Evolutionary conservation across 176 grass and related monocot genomes (phyloP).

Genomic region (Coix lacrymajobi): DNA sequence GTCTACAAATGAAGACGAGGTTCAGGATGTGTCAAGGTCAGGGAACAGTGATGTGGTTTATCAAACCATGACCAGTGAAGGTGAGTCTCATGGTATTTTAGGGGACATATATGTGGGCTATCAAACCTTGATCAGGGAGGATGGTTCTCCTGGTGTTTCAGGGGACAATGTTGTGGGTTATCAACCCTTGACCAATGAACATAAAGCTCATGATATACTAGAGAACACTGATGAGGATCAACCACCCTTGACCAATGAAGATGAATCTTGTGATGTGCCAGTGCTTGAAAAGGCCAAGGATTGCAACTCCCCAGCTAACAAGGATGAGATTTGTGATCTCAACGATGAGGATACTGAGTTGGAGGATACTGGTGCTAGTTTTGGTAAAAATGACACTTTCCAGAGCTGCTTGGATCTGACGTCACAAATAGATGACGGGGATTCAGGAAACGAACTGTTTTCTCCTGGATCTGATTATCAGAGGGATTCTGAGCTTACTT

Average conservation of each 20-base stretch:
- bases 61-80: slow-evolving; percentile 6
- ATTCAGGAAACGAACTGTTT: slow-evolving; percentile 51
- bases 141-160: background rate
- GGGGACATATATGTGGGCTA: background rate
- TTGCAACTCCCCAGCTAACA: background rate
- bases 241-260: slow-evolving; percentile 26
- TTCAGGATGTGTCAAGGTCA: slow-evolving; percentile 2
- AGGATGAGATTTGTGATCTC: slow-evolving; percentile 21
- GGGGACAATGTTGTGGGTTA: background rate
- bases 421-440: slow-evolving; percentile 43
- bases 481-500: slow-evolving; percentile 24
- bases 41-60: background rate
- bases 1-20: background rate
- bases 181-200: slow-evolving; percentile 8
- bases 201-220: background rate
- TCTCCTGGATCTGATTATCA: slow-evolving; percentile 38
- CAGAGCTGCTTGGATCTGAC: slow-evolving; percentile 87
- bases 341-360: background rate
- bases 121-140: slow-evolving; percentile 8
- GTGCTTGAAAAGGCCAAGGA: slow-evolving; percentile 17
- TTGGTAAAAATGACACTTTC: slow-evolving; percentile 70
- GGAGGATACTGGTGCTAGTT: slow-evolving; percentile 27
- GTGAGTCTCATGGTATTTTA: background rate
- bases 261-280: slow-evolving; percentile 15
- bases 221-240: background rate